Conservation (phyloP, 306 rosid species). For the Aeschynomene evenia region DNA sequence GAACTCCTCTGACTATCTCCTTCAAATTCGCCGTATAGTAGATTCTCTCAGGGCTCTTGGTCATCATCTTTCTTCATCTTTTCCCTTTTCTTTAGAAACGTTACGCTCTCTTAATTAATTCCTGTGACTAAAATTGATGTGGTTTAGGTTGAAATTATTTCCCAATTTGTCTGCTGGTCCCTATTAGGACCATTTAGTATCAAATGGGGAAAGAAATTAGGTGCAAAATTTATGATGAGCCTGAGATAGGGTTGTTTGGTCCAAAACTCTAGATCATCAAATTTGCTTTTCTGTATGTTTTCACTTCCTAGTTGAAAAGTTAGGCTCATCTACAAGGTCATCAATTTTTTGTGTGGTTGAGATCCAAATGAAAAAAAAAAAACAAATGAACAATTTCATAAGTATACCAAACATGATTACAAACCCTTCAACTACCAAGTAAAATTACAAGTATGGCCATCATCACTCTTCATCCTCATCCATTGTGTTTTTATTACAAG, state of each 20-base stretch:
- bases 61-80: too few species aligned
- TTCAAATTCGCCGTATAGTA: too few species aligned
- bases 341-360: background rate
- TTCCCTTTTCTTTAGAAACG: too few species aligned
- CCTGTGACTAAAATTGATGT: background rate
- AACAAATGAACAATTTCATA: slow-evolving; percentile 6
- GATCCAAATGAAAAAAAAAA: background rate
- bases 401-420: slow-evolving; percentile 13
- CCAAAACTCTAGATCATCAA: background rate
- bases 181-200: background rate
- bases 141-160: background rate
- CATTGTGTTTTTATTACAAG: background rate
- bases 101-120: too few species aligned
- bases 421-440: background rate
- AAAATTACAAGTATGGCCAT: background rate
- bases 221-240: background rate
- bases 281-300: background rate
- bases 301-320: background rate
- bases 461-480: background rate
- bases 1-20: too few species aligned
- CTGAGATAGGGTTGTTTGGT: background rate
- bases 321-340: background rate
- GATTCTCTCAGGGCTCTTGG: too few species aligned
- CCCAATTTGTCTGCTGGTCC: background rate
- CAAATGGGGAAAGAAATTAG: background rate